Conservation (phyloP, 2,329 filamentous ascomycete genomes). For the Keithomyces neogunnii region DNA sequence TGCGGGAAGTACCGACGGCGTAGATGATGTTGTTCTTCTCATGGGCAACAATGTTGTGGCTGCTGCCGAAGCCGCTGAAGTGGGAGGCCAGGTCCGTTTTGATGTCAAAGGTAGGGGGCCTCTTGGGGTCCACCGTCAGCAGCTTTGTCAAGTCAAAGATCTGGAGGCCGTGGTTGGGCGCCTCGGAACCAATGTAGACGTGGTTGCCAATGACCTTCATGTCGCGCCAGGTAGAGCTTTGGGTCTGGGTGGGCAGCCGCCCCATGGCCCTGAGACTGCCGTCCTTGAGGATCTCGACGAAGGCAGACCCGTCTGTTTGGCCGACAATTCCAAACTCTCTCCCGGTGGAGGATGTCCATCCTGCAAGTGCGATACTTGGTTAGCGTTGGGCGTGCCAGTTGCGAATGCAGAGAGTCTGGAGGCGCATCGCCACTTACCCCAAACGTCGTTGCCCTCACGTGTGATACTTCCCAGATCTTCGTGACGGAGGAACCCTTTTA, state of each 20-base stretch:
- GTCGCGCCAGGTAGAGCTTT: slow-evolving; percentile 29
- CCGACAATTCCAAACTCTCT: slow-evolving; percentile 41
- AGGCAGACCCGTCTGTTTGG: slow-evolving; percentile 40
- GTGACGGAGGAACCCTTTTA: slow-evolving; percentile 29
- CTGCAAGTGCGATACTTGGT: slow-evolving; percentile 10
- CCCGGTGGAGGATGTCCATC: slow-evolving; percentile 37
- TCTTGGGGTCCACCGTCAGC: slow-evolving; percentile 32
- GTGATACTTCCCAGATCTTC: slow-evolving; percentile 26
- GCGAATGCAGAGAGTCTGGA: too few species aligned
- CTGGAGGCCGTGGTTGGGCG: slow-evolving; percentile 48
- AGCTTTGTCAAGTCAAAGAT: slow-evolving; percentile 54
- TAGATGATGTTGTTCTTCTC: slow-evolving; percentile 37
- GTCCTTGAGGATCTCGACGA: slow-evolving; percentile 35
- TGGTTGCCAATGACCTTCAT: slow-evolving; percentile 30
- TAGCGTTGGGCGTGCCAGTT: background rate
- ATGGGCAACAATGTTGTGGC: slow-evolving; percentile 43
- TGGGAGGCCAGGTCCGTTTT: slow-evolving; percentile 26
- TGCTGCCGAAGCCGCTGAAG: slow-evolving; percentile 30
- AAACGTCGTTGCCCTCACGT: slow-evolving; percentile 28
- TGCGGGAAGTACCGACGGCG: slow-evolving; percentile 32
- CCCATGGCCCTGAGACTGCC: slow-evolving; percentile 38
- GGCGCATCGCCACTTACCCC: slow-evolving; percentile 13
- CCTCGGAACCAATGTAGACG: slow-evolving; percentile 33
- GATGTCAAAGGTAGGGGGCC: slow-evolving; percentile 24
- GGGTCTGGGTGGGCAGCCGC: slow-evolving; percentile 34